Evolutionary conservation across 2,329 filamentous ascomycete species (phyloP).

Genomic region (Amesomyces nigricolor): DNA sequence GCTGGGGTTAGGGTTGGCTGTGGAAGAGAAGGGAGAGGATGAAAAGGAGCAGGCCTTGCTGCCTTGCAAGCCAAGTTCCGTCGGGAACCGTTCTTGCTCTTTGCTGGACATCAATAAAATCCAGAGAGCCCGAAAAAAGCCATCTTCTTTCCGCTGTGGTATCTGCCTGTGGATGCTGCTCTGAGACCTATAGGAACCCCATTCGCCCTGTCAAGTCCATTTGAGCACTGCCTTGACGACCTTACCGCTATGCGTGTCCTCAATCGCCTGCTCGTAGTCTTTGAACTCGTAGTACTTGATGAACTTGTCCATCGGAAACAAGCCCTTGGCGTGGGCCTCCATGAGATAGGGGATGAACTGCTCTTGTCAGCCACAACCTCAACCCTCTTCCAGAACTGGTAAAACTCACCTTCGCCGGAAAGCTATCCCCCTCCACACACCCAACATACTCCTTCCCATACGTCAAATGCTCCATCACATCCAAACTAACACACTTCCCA

Average conservation of each 20-base stretch:
- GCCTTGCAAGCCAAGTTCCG: no score
- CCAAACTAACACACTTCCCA: conserved; percentile 21
- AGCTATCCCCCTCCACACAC: conserved; percentile 28
- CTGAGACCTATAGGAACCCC: no score
- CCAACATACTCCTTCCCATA: conserved; percentile 29
- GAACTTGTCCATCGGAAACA: conserved; percentile 32
- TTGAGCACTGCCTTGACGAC: conserved; percentile 33
- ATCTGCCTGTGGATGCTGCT: no score
- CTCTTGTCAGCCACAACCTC: not conserved
- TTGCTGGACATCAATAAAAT: no score
- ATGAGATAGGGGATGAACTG: conserved; percentile 34
- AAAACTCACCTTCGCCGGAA: conserved; percentile 24
- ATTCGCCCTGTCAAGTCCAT: conserved; percentile 24
- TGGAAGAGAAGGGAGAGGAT: no score
- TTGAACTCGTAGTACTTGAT: conserved; percentile 30
- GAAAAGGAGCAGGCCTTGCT: no score
- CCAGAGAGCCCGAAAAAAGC: no score
- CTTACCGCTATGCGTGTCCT: conserved; percentile 29
- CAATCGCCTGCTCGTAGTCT: conserved; percentile 29
- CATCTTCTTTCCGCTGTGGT: no score
- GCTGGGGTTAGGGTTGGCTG: no score
- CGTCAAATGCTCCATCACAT: conserved; percentile 27
- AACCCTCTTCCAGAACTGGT: no score
- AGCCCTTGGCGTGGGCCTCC: conserved; percentile 30
- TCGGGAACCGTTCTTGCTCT: no score